These are phyloP conservation scores for Amylocarpus encephaloides DNA, from an alignment of 2,329 filamentous ascomycete genomes.

Conservation along the genomic window DNA sequence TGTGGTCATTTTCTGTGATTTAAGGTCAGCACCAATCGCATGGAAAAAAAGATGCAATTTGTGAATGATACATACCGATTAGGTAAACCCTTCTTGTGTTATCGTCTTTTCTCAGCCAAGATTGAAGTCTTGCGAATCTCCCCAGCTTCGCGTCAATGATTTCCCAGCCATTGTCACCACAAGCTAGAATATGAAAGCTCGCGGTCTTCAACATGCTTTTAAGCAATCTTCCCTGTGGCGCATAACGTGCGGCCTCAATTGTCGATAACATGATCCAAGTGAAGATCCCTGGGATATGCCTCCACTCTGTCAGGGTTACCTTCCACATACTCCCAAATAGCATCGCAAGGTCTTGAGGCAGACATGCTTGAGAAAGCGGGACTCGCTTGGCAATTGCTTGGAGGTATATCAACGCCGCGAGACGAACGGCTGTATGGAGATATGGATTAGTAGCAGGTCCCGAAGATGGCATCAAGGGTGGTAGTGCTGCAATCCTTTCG, in stretches of 20 bases:
- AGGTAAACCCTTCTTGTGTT: background rate
- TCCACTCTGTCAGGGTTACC: slow-evolving; percentile 29
- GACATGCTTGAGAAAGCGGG: slow-evolving; percentile 27
- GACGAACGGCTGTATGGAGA: slow-evolving; percentile 23
- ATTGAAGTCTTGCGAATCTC: slow-evolving; percentile 28
- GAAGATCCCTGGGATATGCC: slow-evolving; percentile 30
- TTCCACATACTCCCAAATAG: slow-evolving; percentile 26
- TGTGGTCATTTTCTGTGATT: background rate
- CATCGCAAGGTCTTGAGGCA: slow-evolving; percentile 10
- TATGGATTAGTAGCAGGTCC: background rate
- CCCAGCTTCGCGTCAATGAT: slow-evolving; percentile 26
- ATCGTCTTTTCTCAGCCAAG: slow-evolving; percentile 17
- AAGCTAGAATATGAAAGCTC: slow-evolving; percentile 22
- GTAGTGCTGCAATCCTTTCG: slow-evolving; percentile 9
- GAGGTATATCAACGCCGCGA: slow-evolving; percentile 26
- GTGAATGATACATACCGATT: background rate
- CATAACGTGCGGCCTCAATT: slow-evolving; percentile 23
- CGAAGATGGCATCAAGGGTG: background rate
- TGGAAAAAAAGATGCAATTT: background rate
- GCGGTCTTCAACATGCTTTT: slow-evolving; percentile 29
- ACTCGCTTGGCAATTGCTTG: slow-evolving; percentile 22
- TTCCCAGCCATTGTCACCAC: slow-evolving; percentile 26
- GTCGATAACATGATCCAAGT: slow-evolving; percentile 30
- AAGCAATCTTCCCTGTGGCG: slow-evolving; percentile 27
- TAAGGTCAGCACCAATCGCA: background rate